Conservation (phyloP, 495 filamentous ascomycete species). For the Xylaria scruposa region DNA sequence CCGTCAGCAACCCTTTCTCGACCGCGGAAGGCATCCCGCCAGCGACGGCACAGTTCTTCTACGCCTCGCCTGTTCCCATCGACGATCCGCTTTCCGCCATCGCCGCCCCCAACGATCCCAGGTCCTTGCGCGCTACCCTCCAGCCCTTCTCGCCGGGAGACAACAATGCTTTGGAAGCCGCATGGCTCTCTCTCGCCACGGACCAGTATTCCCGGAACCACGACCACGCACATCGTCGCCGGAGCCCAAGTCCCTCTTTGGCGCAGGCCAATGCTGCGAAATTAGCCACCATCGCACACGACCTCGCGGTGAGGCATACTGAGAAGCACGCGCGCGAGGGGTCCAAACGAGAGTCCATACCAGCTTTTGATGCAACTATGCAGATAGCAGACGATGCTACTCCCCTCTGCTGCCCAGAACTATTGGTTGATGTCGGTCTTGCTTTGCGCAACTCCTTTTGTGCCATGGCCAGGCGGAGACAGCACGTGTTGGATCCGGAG, state of each 20-base stretch:
- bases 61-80: conserved; percentile 75
- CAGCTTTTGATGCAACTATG: conserved; percentile 41
- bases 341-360: conserved; percentile 39
- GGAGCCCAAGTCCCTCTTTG: conserved; percentile 39
- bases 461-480: conserved; percentile 46
- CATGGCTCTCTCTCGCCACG: conserved; percentile 66
- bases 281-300: conserved; percentile 54
- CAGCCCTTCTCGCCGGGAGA: conserved; percentile 81
- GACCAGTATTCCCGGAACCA: conserved; percentile 53
- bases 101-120: conserved; percentile 56
- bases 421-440: conserved; percentile 50
- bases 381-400: conserved; percentile 26
- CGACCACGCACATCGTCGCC: conserved; percentile 39
- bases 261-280: conserved; percentile 48
- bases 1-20: conserved; percentile 40
- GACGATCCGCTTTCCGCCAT: conserved; percentile 80
- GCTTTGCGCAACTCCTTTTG: conserved; percentile 55
- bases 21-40: conserved; percentile 56
- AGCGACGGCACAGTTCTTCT: conserved; percentile 78
- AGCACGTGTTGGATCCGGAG: conserved; percentile 47
- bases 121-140: conserved; percentile 61
- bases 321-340: conserved; percentile 41
- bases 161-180: conserved; percentile 73
- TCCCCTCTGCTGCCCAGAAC: conserved; percentile 50
- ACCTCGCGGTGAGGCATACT: conserved; percentile 45